Evolutionary conservation across 108 stramenopile genomes (phyloP).

Genomic region (Phaeodactylum tricornutum): DNA sequence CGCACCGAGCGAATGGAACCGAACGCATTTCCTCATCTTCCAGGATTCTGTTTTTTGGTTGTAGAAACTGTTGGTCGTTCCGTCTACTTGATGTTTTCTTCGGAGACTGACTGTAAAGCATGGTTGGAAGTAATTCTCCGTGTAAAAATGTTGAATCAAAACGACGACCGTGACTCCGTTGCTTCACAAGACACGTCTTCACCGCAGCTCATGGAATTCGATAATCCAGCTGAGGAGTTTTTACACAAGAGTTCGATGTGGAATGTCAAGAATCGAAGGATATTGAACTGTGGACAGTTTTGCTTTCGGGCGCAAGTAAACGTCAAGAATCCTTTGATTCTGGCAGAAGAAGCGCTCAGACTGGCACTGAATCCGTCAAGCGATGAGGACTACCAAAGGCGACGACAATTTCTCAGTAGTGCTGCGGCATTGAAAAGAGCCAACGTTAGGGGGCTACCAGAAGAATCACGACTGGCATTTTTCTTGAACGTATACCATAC

Average conservation of each 20-base stretch:
- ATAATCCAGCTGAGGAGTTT: slow-evolving; percentile 44
- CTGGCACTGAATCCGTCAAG: slow-evolving; percentile 21
- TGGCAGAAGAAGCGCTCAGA: slow-evolving; percentile 28
- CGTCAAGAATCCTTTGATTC: slow-evolving; percentile 14
- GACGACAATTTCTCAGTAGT: slow-evolving; percentile 40
- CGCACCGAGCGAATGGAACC: slow-evolving; percentile 11
- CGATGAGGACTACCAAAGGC: slow-evolving; percentile 15
- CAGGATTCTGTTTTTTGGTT: slow-evolving; percentile 24
- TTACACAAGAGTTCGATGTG: slow-evolving; percentile 53
- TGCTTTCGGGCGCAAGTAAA: slow-evolving; percentile 18
- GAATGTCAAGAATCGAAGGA: slow-evolving; percentile 41
- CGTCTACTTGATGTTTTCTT: slow-evolving; percentile 44
- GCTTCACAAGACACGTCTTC: too few species aligned
- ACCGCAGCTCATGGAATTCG: slow-evolving; percentile 16
- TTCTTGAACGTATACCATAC: slow-evolving; percentile 70
- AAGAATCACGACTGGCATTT: slow-evolving; percentile 34
- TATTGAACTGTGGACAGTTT: slow-evolving; percentile 51
- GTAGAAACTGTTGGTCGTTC: slow-evolving; percentile 44
- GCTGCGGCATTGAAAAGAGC: slow-evolving; percentile 38
- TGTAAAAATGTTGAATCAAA: not conserved
- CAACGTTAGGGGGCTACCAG: slow-evolving; percentile 20
- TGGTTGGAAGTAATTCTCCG: slow-evolving; percentile 13
- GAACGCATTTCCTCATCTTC: slow-evolving; percentile 18
- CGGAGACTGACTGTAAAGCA: slow-evolving; percentile 14
- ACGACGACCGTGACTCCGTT: too few species aligned